Conservation (phyloP, 106 monocot species). For the Alisma plantagoaquatica region DNA sequence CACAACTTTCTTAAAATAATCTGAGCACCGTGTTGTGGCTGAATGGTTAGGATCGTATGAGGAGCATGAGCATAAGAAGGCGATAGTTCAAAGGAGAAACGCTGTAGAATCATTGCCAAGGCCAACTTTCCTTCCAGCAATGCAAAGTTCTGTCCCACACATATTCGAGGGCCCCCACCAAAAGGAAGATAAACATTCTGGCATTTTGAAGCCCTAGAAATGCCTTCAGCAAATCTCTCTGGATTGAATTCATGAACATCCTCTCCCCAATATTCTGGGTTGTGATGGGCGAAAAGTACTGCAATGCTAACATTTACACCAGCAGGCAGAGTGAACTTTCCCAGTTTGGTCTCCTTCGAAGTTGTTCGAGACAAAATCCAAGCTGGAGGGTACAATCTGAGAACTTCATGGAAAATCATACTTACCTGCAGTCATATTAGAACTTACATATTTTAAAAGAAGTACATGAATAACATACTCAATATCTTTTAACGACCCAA, state of each 20-base stretch:
- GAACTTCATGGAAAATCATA: slow-evolving; percentile 40
- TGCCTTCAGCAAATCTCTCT: slow-evolving; percentile 29
- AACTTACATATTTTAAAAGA: no score
- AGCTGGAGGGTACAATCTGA: slow-evolving; percentile 32
- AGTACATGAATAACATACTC: no score
- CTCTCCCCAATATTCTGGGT: slow-evolving; percentile 10
- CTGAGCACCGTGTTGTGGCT: slow-evolving; percentile 34
- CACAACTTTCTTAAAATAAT: slow-evolving; percentile 14
- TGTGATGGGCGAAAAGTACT: slow-evolving; percentile 21
- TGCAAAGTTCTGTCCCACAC: slow-evolving; percentile 51
- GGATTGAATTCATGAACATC: slow-evolving; percentile 35
- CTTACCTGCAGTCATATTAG: slow-evolving; percentile 25
- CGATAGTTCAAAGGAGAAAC: slow-evolving; percentile 42
- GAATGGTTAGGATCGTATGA: slow-evolving; percentile 19
- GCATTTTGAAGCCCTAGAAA: slow-evolving; percentile 35
- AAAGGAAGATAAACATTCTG: slow-evolving; percentile 35
- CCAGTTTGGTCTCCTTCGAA: not conserved
- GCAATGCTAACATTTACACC: slow-evolving; percentile 5
- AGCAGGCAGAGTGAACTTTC: not conserved
- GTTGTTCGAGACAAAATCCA: not conserved
- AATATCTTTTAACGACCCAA: no score
- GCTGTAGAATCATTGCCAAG: slow-evolving; percentile 31
- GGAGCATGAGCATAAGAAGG: slow-evolving; percentile 50
- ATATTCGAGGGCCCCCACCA: slow-evolving; percentile 42
- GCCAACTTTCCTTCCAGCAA: slow-evolving; percentile 41